A percentile compares a stretch with the other conserved stretches of the same genome.
These are phyloP conservation scores for Herpetomonas samuelpessoai DNA, from an alignment of 208 protist genomes.

Conservation along the genomic window DNA sequence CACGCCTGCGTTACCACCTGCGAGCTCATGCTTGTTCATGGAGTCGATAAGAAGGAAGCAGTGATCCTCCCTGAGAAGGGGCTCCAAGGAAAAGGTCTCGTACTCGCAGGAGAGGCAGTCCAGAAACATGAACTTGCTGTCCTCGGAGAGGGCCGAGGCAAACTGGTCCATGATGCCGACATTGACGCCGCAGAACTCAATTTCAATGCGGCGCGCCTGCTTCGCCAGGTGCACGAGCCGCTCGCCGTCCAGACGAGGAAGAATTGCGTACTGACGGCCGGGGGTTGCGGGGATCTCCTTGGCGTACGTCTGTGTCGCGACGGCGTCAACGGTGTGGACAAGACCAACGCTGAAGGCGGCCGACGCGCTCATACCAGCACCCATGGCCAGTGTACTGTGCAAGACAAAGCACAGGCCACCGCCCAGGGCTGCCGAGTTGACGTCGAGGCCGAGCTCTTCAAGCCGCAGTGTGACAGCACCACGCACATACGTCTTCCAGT, in stretches of 20 bases:
- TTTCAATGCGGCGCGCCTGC: slow-evolving; percentile 76
- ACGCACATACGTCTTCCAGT: slow-evolving; percentile 65
- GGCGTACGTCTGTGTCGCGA: slow-evolving; percentile 32
- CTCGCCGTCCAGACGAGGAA: slow-evolving; percentile 27
- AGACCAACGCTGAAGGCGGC: slow-evolving; percentile 80
- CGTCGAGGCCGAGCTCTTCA: slow-evolving; percentile 37
- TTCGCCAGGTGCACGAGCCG: slow-evolving; percentile 55
- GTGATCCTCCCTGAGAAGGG: slow-evolving; percentile 51
- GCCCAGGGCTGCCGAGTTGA: slow-evolving; percentile 27
- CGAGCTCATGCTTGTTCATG: slow-evolving; percentile 69
- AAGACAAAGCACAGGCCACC: slow-evolving; percentile 73
- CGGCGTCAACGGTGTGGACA: slow-evolving; percentile 43
- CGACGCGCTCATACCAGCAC: slow-evolving; percentile 83
- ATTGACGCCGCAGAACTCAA: slow-evolving; percentile 76
- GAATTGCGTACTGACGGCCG: slow-evolving; percentile 31
- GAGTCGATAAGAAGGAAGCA: slow-evolving; percentile 72
- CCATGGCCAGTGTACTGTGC: slow-evolving; percentile 70
- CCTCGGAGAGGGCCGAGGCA: slow-evolving; percentile 67
- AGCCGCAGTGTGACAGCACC: slow-evolving; percentile 59
- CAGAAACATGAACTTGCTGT: slow-evolving; percentile 71
- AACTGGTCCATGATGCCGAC: slow-evolving; percentile 95
- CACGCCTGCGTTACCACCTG: slow-evolving; percentile 37
- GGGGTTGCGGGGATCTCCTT: slow-evolving; percentile 7
- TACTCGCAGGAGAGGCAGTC: slow-evolving; percentile 77
- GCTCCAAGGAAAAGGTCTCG: slow-evolving; percentile 41